Evolutionary conservation across 2,329 filamentous ascomycete species (phyloP), one percentile per base, ranked within the genome.

Genomic region (Trichophyton verrucosum): DNA sequence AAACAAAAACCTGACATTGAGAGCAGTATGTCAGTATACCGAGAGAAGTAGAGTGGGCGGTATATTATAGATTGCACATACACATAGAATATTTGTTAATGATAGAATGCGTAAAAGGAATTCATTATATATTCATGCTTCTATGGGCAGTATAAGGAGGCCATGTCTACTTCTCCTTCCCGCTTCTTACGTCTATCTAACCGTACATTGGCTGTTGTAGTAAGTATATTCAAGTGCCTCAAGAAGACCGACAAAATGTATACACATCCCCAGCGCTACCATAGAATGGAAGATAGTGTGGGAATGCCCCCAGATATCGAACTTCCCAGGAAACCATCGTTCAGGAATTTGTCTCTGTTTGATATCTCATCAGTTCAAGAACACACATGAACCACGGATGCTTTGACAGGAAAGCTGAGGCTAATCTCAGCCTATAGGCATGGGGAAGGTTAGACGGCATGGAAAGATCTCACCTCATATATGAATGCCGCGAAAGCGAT

Each of bases 241-340:
- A 64, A 71, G 62, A 47, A 75, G 66, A 1, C 71, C 75, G 49
- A 72, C 65, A 46, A 77, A 63, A 67, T 80, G 74, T 11, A 75
- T 67, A 30, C 70, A 64, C 27, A 73, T 73, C 4, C 74, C 75
- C 3, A 78, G 36, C 0, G 77, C 76, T 8, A 74, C 72, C 2
- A 73, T 66, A 3, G 72, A 42, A 61, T 74, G 72, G 64, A 70
- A 74, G 15, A 73, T 63, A 3, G 68, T 69, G 61, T 73, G 72
- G 4, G 70, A 73, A 13, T 66, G 66, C 15, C 69, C 68, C 65
- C 68, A 73, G 36, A 73, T 67, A 58, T 73, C 71, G 60, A 74
- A 73, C 15, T 60, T 62, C 2, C 69, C 71, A 1, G 72, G 72
- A 57, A 61, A 69, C 24, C 67, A 62, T 1, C 64, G 60, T 62